Evolutionary conservation across 148 eudicot genomes (phyloP).

Genomic region (Bassia scoparia): DNA sequence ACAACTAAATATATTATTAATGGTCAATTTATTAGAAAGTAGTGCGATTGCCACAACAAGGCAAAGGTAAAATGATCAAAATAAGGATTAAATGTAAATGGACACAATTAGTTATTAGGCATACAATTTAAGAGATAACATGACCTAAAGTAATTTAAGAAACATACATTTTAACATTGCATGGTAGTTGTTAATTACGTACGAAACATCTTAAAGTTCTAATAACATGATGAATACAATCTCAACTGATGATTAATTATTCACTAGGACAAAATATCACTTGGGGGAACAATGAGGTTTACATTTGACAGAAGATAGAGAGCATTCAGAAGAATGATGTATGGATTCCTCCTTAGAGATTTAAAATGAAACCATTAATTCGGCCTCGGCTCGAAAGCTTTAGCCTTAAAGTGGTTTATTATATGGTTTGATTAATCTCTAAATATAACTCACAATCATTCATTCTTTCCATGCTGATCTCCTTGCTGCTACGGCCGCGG

Average conservation of each 20-base stretch:
- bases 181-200: not conserved
- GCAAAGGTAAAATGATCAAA: too few relatives aligned
- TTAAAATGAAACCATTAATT: not conserved
- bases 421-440: slow-evolving; percentile 6
- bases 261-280: not conserved
- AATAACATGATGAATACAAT: not conserved
- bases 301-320: slow-evolving; percentile 80
- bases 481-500: not conserved
- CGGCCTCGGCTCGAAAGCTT: not conserved
- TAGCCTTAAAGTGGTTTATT: not conserved
- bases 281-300: too few relatives aligned
- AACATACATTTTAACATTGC: too few relatives aligned
- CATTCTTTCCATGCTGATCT: not conserved
- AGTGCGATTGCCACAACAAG: too few relatives aligned
- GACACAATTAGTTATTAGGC: too few relatives aligned
- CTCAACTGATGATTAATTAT: not conserved
- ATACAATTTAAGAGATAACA: too few relatives aligned
- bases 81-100: too few relatives aligned
- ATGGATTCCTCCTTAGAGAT: not conserved
- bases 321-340: slow-evolving; percentile 29
- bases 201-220: not conserved
- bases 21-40: too few relatives aligned
- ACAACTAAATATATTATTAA: too few relatives aligned
- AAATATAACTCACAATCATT: not conserved
- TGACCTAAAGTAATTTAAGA: too few relatives aligned